Evolutionary conservation across 2,329 filamentous ascomycete species (phyloP).

Genomic region (Verticillium nonalfalfae): DNA sequence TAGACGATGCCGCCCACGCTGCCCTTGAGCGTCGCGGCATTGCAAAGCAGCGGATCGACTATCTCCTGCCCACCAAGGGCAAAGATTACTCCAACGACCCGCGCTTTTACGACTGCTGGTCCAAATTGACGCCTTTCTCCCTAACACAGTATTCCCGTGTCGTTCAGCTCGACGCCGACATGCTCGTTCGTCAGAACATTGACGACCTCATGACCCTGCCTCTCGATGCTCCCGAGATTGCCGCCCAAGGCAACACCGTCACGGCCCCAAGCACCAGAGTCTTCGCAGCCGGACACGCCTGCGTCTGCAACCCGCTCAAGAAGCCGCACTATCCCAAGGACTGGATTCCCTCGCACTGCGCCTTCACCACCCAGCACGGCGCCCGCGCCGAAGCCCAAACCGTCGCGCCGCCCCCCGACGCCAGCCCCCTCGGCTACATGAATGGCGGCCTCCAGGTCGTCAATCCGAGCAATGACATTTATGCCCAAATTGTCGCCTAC

Average conservation of each 20-base stretch:
- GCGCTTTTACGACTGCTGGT: slow-evolving; percentile 88
- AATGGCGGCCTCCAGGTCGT: slow-evolving; percentile 54
- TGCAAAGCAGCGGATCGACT: slow-evolving; percentile 61
- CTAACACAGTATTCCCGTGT: slow-evolving; percentile 72
- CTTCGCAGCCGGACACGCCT: slow-evolving; percentile 79
- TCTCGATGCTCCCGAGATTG: slow-evolving; percentile 47
- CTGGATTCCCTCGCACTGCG: slow-evolving; percentile 56
- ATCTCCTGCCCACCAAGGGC: slow-evolving; percentile 62
- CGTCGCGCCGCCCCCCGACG: slow-evolving; percentile 32
- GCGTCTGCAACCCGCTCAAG: slow-evolving; percentile 76
- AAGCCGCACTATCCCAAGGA: slow-evolving; percentile 72
- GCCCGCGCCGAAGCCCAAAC: slow-evolving; percentile 40
- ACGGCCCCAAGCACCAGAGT: slow-evolving; percentile 49
- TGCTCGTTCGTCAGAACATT: slow-evolving; percentile 60
- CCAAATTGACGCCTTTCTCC: slow-evolving; percentile 61
- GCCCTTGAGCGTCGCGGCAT: slow-evolving; percentile 67
- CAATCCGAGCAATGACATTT: slow-evolving; percentile 40
- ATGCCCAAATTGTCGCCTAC: slow-evolving; percentile 41
- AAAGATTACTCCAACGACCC: slow-evolving; percentile 68
- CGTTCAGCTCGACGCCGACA: slow-evolving; percentile 62
- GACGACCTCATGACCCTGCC: slow-evolving; percentile 84
- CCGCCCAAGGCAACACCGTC: neutral
- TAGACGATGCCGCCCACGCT: slow-evolving; percentile 60
- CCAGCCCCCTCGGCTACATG: slow-evolving; percentile 42
- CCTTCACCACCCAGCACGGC: slow-evolving; percentile 48